A percentile compares a stretch with the other conserved stretches of the same genome.
phyloP scores from a whole-genome alignment of 371 early-diverging fungal genomes.

The Mycotypha africana region DNA sequence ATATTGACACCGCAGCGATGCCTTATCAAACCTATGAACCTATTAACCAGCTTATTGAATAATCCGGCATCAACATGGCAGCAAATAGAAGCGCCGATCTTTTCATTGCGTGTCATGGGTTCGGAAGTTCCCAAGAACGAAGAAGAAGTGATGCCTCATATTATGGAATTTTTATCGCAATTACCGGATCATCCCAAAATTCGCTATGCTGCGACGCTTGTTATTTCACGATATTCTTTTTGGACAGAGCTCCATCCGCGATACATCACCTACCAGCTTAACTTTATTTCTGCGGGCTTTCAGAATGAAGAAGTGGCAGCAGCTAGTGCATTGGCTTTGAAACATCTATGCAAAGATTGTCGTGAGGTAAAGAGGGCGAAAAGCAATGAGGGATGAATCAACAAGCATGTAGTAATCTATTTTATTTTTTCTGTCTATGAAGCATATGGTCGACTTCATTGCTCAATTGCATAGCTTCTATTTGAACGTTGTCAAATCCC shows the following conservation, averaged over 20 bases:
- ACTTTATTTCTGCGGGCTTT: constrained; percentile 84
- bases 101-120: constrained; percentile 91
- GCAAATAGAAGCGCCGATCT: constrained; percentile 89
- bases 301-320: constrained; percentile 81
- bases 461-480: constrained; percentile 77
- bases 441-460: constrained; percentile 67
- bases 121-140: constrained; percentile 70
- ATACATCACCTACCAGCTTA: constrained; percentile 84
- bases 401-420: neutral
- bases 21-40: constrained; percentile 62
- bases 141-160: constrained; percentile 73
- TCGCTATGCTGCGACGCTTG: constrained; percentile 91
- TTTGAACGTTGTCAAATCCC: constrained; percentile 50
- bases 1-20: constrained; percentile 76
- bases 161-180: constrained; percentile 82
- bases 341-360: constrained; percentile 86
- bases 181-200: constrained; percentile 88
- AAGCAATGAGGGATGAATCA: neutral
- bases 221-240: constrained; percentile 89
- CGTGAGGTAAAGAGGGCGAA: constrained; percentile 54
- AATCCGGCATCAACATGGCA: constrained; percentile 69
- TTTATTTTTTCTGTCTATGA: neutral
- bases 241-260: constrained; percentile 91
- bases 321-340: constrained; percentile 83
- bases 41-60: constrained; percentile 27